Evolutionary conservation across 176 grass and related monocot genomes (phyloP), one percentile per base, ranked within the genome.

Genomic region (Guadua angustifolia): DNA sequence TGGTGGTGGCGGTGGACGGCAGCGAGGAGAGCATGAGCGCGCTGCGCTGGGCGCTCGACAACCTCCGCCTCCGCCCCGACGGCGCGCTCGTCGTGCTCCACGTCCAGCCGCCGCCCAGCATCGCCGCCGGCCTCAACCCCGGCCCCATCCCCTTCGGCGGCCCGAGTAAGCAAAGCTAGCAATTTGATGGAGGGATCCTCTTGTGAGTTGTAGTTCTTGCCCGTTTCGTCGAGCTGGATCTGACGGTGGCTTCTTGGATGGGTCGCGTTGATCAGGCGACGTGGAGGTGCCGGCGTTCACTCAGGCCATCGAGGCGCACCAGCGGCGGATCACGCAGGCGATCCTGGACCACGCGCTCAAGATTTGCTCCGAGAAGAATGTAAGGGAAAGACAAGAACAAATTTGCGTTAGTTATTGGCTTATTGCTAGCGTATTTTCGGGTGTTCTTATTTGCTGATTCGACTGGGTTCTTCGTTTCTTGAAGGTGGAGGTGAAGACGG

Each of bases 11-110:
- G 21, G 95, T 98, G 44, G 95, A 98, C 77, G 89, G 95, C 89
- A 98, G 92, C 88, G 95, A 95, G 88, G 92, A 92, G 87, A 98
- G 95, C 88, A 95, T 98, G 95, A 91, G 90, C 42, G 91, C 91
- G 43, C 91, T 98, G 82, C 87, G 85, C 7, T 98, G 95, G 95
- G 95, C 91, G 39, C 93, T 95, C 47, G 72, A 92, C 75, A 98
- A 94, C 91, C 89, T 98, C 55, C 85, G 89, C 76, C 93, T 93
- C 65, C 79, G 87, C 32, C 86, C 86, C 68, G 90, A 90, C 80
- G 90, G 90, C 81, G 88, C 60, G 9, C 66, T 98, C 47, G 63
- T 93, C 80, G 93, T 92, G 36, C 95, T 98, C 83, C 95, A 98
- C 75, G 93, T 90, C 67, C 95, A 98, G 80, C 7, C 91, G 44